These are phyloP conservation scores for Phlyctochytrium planicorne DNA, from an alignment of 192 early-diverging fungal species.

Conservation along the genomic window DNA sequence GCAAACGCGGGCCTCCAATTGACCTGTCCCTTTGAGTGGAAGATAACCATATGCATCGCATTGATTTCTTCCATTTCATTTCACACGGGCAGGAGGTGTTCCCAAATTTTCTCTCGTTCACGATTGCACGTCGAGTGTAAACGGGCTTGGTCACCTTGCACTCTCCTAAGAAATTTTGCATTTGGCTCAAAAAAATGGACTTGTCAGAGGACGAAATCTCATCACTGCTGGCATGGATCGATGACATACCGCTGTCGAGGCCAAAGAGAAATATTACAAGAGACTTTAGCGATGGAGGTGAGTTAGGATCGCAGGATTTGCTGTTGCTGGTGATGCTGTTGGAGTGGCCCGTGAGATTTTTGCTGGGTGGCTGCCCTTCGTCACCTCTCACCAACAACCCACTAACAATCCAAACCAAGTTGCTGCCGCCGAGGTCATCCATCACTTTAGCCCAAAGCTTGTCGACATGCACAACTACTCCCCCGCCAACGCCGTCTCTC, in stretches of 20 bases:
- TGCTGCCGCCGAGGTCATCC: slow-evolving; percentile 48
- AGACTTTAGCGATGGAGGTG: slow-evolving; percentile 58
- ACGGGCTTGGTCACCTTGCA: no score
- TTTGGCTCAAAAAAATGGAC: no score
- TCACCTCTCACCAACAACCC: slow-evolving; percentile 9
- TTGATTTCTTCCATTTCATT: no score
- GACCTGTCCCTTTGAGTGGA: no score
- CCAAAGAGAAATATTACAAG: slow-evolving; percentile 53
- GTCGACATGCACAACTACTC: slow-evolving; percentile 57
- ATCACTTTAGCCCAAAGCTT: slow-evolving; percentile 51
- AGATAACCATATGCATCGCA: no score
- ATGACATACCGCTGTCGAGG: slow-evolving; percentile 48
- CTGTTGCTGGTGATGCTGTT: no score
- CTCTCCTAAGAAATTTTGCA: no score
- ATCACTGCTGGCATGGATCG: slow-evolving; percentile 49
- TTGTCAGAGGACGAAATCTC: slow-evolving; percentile 40
- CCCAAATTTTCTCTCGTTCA: no score
- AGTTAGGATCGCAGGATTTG: not conserved
- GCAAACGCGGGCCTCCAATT: no score
- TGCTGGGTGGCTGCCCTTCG: not conserved
- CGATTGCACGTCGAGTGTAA: no score
- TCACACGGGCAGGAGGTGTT: no score
- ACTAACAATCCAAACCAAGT: slow-evolving; percentile 24
- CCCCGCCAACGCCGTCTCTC: slow-evolving; percentile 45
- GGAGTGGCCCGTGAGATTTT: slow-evolving; percentile 5